phyloP scores from a whole-genome alignment of 495 filamentous ascomycete species.

The Trichoderma orchidacearum region DNA sequence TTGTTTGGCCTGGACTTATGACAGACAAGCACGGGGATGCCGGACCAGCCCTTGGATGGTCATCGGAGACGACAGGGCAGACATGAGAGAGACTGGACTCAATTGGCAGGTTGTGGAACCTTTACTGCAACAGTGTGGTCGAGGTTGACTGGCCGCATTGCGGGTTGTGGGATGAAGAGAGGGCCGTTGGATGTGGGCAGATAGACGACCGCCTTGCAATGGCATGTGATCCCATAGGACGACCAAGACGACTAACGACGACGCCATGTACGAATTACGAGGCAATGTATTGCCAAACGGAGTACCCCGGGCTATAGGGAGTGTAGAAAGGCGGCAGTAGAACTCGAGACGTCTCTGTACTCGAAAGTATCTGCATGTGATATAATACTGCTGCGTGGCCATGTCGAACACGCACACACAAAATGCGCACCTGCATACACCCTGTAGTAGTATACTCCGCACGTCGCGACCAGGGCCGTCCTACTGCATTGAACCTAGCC shows the following conservation, averaged over 20 bases:
- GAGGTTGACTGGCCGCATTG: neutral
- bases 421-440: neutral
- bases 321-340: too few relatives aligned
- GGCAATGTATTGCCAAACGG: too few relatives aligned
- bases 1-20: slow-evolving; percentile 33
- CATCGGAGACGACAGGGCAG: slow-evolving; percentile 16
- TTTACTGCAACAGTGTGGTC: neutral
- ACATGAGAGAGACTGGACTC: neutral
- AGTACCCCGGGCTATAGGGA: too few relatives aligned
- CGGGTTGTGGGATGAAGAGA: neutral
- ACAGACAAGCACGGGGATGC: slow-evolving; percentile 14
- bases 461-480: neutral
- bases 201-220: neutral
- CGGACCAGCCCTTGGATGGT: slow-evolving; percentile 28
- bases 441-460: neutral
- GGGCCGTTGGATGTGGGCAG: neutral
- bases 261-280: neutral
- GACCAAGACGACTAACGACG: too few relatives aligned
- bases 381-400: neutral
- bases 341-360: neutral
- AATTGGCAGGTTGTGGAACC: neutral
- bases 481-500: neutral
- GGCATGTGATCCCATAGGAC: neutral
- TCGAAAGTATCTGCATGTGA: neutral
- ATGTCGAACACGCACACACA: neutral